A percentile compares a stretch with the other conserved stretches of the same genome.
phyloP scores from a whole-genome alignment of 176 grass and related monocot genomes.

The Oryza rufipogon region DNA sequence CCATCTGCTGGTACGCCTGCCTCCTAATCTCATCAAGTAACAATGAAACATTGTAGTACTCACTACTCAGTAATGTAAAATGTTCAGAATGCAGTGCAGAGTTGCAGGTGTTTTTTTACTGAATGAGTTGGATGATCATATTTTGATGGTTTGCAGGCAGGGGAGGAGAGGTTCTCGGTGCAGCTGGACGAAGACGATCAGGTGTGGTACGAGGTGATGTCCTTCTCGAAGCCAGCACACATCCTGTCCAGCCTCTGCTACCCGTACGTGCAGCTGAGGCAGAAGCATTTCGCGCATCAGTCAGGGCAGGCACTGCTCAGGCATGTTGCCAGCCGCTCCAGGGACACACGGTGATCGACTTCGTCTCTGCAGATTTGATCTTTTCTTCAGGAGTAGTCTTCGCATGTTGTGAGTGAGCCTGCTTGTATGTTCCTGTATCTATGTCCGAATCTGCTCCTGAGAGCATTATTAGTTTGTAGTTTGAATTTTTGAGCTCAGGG shows the following conservation, averaged over 20 bases:
- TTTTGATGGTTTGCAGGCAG: slow-evolving; percentile 52
- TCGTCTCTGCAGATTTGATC: background rate
- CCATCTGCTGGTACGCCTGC: slow-evolving; percentile 54
- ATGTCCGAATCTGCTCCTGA: background rate
- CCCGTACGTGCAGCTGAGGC: slow-evolving; percentile 72
- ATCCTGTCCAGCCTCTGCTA: slow-evolving; percentile 55
- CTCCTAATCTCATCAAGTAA: background rate
- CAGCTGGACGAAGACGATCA: slow-evolving; percentile 63
- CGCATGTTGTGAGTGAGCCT: background rate
- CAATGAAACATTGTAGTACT: background rate
- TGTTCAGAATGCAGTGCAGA: background rate
- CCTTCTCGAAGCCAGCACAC: slow-evolving; percentile 86
- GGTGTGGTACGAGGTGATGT: slow-evolving; percentile 86
- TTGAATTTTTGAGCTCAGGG: no score
- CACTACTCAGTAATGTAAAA: background rate
- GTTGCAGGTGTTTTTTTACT: background rate
- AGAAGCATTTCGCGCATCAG: slow-evolving; percentile 62
- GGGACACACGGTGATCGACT: background rate
- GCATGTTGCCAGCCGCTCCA: slow-evolving; percentile 31
- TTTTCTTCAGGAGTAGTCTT: background rate
- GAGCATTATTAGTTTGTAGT: background rate
- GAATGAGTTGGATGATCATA: background rate
- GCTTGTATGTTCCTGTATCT: no score
- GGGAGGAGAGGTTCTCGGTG: slow-evolving; percentile 84
- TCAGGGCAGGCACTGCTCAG: slow-evolving; percentile 55